Base-by-base conservation (phyloP, 495 filamentous ascomycete species). In the Tuber brumale region DNA sequence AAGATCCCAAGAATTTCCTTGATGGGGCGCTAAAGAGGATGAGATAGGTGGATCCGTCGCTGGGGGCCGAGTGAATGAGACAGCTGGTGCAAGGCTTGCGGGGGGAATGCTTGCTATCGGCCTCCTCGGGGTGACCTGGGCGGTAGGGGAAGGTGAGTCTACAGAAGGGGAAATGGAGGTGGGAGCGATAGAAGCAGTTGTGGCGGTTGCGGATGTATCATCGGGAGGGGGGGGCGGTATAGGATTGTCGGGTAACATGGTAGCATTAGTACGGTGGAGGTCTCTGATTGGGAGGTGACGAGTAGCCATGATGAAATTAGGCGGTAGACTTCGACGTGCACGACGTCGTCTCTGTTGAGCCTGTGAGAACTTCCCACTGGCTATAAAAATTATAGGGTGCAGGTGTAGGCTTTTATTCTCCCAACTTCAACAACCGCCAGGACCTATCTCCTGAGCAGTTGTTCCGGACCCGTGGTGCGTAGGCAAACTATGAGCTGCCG, bases 281-380 rank as follows among this genome's bases (percentile, higher is more conserved):
- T 79, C 78, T 77, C 78, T 80, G 78, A 80, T 80, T 80, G 78
- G 78, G 51, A 74, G 72, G 51, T 78, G 76, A 31, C 46, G 72
- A 18, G 39, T 70, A 35, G 23, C 45, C 72, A 71, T 75, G 42
- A 27, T 77, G 45, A 70, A 75, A 37, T 61, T 76, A 35, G 73
- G 23, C 35, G 35, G 39, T 69, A n/a, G 75, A 66, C 57, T 35
- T 70, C 70, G 76, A 77, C 76, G 76, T 77, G 57, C 73, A 70
- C 57, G 57, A 66, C 57, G 57, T 18, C 57, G 57, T 19, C 57
- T 66, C 27, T 66, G 57, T 19, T 66, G 57, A 66, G 57, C 57
- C 57, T 66, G 57, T 35, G 57, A 66, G 57, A 66, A 66, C 57
- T 66, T 66, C 57, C 57, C 57, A 66, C 57, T 35, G 57, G 57